These are phyloP conservation scores for Blastobotrys robertii DNA, from an alignment of 805 yeast species.

Conservation along the genomic window DNA sequence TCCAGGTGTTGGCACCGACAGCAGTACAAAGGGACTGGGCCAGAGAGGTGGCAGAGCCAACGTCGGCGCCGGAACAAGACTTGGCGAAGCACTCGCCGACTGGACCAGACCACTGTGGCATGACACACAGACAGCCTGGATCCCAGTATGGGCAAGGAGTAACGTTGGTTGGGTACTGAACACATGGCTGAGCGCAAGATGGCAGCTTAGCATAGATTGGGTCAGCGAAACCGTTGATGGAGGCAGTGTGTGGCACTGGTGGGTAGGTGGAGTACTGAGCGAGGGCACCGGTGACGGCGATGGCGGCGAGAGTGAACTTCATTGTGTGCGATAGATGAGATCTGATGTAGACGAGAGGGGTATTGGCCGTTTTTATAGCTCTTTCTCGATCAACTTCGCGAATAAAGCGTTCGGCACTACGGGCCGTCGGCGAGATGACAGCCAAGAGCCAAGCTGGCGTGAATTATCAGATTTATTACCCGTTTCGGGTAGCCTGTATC, in stretches of 20 bases:
- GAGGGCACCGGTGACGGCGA: slow-evolving; percentile 3
- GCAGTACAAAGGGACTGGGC: slow-evolving; percentile 35
- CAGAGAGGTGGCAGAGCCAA: slow-evolving; percentile 22
- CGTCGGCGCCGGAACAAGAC: slow-evolving; percentile 29
- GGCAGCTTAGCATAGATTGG: slow-evolving; percentile 33
- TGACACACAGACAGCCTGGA: slow-evolving; percentile 41
- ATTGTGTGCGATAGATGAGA: slow-evolving; percentile 2
- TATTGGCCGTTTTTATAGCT: too few species aligned
- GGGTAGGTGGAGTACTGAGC: slow-evolving; percentile 32
- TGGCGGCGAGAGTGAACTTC: slow-evolving; percentile 3
- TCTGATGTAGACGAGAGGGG: too few species aligned
- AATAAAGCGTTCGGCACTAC: too few species aligned
- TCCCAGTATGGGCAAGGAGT: slow-evolving; percentile 48
- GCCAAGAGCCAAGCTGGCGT: too few species aligned
- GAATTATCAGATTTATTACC: too few species aligned
- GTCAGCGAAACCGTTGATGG: slow-evolving; percentile 41
- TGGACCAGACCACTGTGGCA: slow-evolving; percentile 42
- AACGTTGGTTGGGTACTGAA: slow-evolving; percentile 22
- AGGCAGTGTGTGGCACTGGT: slow-evolving; percentile 36
- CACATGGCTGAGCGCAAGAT: slow-evolving; percentile 35
- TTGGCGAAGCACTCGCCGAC: slow-evolving; percentile 36
- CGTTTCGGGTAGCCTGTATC: too few species aligned
- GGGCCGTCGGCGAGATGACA: too few species aligned
- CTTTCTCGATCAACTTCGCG: too few species aligned
- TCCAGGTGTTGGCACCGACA: slow-evolving; percentile 38